Base-by-base conservation (phyloP, 1,284 basidiomycete species). In the Psilocybe mexicana region DNA sequence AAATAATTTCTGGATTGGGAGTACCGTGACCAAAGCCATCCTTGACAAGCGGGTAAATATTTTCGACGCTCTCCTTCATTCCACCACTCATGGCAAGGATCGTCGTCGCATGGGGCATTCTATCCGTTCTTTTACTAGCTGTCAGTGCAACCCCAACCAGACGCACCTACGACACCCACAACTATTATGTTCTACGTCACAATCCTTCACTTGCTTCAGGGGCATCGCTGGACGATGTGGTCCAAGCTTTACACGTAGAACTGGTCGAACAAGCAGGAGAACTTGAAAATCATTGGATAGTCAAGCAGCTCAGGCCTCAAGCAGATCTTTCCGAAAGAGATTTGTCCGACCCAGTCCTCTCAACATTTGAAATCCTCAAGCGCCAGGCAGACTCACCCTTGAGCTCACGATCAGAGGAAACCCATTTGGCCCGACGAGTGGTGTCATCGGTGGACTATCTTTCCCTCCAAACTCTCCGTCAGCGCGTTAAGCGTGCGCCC, bases 101-200 rank as follows among this genome's bases (percentile, higher is more conserved):
- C 63, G 66, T 80, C 45, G 69, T 70, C 46, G 68, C 69, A 57
- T 72, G 68, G 66, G 60, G 72, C 23, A 68, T 78, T 59, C 14
- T 75, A 61, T 62, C 70, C n/a, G 62, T 68, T 53, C 65, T 80
- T 11, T 61, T 77, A 65, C 43, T 70, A 60, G 49, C 62, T 63
- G 54, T 66, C 63, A 43, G 65, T 44, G 65, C 75, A 14, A 62
- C 63, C 18, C 81, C 80, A 42, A 66, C 74, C 60, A 82, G 76
- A 67, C 80, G 80, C 48, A 74, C 76, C 44, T 96, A 98, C 72
- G 74, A 81, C 64, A 88, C 90, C 6, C 92, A 98, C 74, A 81
- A 90, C 65, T 99, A 99, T 77, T 96, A 96, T 76, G 90, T 94
- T 60, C 72, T 96, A 26, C 88, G 94, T 71, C 84, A 93, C 69